Evolutionary conservation across 2,329 filamentous ascomycete genomes (phyloP).

Genomic region (Ascochyta fabae): DNA sequence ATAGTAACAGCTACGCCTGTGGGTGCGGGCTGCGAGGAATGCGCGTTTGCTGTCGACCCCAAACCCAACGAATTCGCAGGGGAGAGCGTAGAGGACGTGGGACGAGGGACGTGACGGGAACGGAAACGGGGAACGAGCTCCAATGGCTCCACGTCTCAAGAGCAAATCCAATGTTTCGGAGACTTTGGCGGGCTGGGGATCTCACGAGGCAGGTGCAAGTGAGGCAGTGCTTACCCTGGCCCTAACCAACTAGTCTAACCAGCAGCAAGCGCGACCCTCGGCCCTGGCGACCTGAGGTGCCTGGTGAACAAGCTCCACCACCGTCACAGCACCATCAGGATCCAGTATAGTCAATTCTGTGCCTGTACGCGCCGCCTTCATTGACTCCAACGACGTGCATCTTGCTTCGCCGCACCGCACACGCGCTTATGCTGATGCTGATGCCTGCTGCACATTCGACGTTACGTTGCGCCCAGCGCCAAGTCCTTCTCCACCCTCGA

Average conservation of each 20-base stretch:
- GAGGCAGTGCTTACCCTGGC: conserved; percentile 25
- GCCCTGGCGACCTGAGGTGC: conserved; percentile 9
- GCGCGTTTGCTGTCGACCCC: conserved; percentile 10
- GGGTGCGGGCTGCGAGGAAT: conserved; percentile 9
- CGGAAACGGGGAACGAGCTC: background rate
- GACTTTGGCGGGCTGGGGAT: conserved; percentile 19
- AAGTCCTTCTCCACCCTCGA: conserved; percentile 12
- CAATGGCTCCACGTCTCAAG: conserved; percentile 14
- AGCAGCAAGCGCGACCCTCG: conserved; percentile 17
- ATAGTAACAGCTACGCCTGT: conserved; percentile 13
- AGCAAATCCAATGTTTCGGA: conserved; percentile 16
- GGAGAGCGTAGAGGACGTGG: no score
- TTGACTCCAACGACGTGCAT: background rate
- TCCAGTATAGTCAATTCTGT: background rate
- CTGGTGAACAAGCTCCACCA: no score
- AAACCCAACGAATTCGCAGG: no score
- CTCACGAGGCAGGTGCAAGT: conserved; percentile 14
- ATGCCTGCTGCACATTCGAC: conserved; percentile 8
- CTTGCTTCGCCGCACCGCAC: conserved; percentile 2
- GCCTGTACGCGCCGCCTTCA: background rate
- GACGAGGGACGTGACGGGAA: background rate
- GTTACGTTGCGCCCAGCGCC: conserved; percentile 19
- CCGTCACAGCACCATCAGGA: background rate
- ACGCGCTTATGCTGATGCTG: background rate
- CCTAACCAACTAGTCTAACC: background rate